Conservation (phyloP, 2,329 filamentous ascomycete genomes). For the Daldinia sp. region DNA sequence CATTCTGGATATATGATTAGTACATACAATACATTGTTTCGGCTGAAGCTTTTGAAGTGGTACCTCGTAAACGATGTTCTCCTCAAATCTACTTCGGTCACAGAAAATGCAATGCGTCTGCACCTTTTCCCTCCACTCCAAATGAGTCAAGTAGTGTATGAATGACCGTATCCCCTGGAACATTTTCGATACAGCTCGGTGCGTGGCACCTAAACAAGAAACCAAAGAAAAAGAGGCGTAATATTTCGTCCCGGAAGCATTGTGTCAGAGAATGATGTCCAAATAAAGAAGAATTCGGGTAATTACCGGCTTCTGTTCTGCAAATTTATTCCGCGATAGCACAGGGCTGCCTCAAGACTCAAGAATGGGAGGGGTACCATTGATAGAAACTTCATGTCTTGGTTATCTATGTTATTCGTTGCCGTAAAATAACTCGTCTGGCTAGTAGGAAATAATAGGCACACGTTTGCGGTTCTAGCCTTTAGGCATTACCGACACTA, state of each 20-base stretch:
- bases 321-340: neutral
- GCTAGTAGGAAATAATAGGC: neutral
- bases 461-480: neutral
- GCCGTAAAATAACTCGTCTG: neutral
- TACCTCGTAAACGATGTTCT: slow-evolving; percentile 22
- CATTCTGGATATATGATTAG: slow-evolving; percentile 5
- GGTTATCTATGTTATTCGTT: neutral
- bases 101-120: slow-evolving; percentile 19
- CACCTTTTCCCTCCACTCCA: slow-evolving; percentile 17
- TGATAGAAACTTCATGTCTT: neutral
- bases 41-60: neutral
- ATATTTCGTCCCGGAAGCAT: neutral
- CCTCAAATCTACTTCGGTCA: slow-evolving; percentile 17
- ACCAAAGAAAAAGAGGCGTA: too few species aligned
- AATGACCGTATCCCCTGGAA: slow-evolving; percentile 6
- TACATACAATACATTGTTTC: neutral
- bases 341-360: neutral
- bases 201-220: neutral
- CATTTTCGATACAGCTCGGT: neutral
- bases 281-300: neutral
- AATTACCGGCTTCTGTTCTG: neutral
- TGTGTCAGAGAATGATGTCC: neutral
- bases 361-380: neutral
- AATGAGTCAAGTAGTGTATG: slow-evolving; percentile 9
- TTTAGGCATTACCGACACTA: neutral